phyloP scores from a whole-genome alignment of 140 eudicot genomes.

The Oenanthe javanica region DNA sequence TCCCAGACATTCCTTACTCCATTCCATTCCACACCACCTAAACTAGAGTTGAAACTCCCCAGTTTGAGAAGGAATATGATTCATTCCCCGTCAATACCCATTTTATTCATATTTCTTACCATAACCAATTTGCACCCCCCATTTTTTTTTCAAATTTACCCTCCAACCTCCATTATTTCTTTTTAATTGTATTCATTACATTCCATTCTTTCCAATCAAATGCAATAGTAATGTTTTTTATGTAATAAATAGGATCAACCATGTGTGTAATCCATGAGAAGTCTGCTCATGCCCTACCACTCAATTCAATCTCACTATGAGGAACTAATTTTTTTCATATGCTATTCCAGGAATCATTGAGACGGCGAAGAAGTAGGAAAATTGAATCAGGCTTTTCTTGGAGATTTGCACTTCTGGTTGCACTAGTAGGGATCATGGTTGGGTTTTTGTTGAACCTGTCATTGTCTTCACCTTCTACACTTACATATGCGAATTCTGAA shows the following conservation, averaged over 20 bases:
- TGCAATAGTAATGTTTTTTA: neutral
- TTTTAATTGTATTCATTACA: no score
- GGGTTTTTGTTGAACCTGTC: constrained; percentile 57
- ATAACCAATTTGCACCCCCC: no score
- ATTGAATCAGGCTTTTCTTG: constrained; percentile 43
- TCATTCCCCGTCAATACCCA: no score
- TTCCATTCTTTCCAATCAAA: no score
- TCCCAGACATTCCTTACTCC: no score
- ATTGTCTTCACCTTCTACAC: constrained; percentile 37
- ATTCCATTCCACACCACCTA: no score
- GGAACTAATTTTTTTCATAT: neutral
- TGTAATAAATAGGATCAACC: neutral
- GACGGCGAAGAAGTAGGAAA: constrained; percentile 32
- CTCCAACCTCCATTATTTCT: no score
- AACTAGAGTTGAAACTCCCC: no score
- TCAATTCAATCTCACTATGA: neutral
- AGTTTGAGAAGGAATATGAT: no score
- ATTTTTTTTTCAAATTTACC: no score
- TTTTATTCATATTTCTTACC: no score
- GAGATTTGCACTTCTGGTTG: constrained; percentile 55
- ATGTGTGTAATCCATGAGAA: neutral
- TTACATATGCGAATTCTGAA: neutral
- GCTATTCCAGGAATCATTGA: constrained; percentile 44
- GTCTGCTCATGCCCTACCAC: neutral
- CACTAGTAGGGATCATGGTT: constrained; percentile 53